phyloP scores from a whole-genome alignment of 2,329 filamentous ascomycete species.

The Clonostachys rosea region DNA sequence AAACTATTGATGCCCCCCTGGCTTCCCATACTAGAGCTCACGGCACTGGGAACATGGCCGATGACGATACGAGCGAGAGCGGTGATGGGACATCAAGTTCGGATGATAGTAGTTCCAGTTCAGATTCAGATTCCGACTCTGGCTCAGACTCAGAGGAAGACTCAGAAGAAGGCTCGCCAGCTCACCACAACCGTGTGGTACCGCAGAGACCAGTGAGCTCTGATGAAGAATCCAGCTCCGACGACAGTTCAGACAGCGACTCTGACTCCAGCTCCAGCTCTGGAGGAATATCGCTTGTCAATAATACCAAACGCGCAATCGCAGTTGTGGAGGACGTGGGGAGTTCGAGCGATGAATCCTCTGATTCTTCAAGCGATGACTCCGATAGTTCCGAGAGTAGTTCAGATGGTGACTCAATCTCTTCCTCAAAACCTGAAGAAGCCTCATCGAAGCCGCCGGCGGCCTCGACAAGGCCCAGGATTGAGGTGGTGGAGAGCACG shows the following conservation, averaged over 20 bases:
- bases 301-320: too few relatives aligned
- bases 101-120: neutral
- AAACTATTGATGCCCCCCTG: neutral
- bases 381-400: neutral
- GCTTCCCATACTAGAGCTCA: too few relatives aligned
- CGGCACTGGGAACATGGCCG: too few relatives aligned
- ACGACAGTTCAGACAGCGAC: conserved; percentile 7
- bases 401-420: conserved; percentile 12
- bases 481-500: too few relatives aligned
- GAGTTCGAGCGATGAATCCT: neutral
- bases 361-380: neutral
- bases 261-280: conserved; percentile 4
- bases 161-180: conserved; percentile 27
- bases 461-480: neutral
- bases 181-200: too few relatives aligned
- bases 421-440: conserved; percentile 26
- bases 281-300: too few relatives aligned
- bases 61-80: too few relatives aligned
- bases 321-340: neutral
- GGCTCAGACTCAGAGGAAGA: conserved; percentile 22
- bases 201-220: neutral
- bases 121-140: conserved; percentile 11
- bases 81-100: too few relatives aligned
- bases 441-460: conserved; percentile 21
- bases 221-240: neutral